Conservation (phyloP, 2,329 filamentous ascomycete species). For the Exophiala spinifera region DNA sequence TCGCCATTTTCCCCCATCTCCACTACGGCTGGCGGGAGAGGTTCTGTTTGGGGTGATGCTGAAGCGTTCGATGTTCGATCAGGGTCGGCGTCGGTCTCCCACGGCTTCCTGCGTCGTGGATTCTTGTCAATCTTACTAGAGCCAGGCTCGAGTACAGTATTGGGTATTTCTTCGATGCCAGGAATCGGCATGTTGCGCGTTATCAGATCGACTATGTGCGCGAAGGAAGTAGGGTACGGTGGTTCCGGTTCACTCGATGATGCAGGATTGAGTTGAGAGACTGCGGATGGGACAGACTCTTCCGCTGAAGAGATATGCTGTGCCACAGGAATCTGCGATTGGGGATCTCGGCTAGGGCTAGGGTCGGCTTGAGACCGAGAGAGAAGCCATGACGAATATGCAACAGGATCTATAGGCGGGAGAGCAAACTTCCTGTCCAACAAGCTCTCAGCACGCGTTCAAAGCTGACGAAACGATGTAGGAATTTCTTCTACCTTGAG, state of each 20-base stretch:
- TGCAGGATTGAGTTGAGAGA: slow-evolving; percentile 8
- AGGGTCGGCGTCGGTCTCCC: slow-evolving; percentile 64
- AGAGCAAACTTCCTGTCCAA: slow-evolving; percentile 38
- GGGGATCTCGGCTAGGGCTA: slow-evolving; percentile 19
- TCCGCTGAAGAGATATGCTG: slow-evolving; percentile 9
- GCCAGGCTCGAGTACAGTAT: slow-evolving; percentile 64
- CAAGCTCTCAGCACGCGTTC: not conserved
- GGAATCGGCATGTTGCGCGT: slow-evolving; percentile 78
- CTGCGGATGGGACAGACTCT: slow-evolving; percentile 1
- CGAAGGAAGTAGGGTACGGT: slow-evolving; percentile 77
- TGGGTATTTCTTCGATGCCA: slow-evolving; percentile 81
- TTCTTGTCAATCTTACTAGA: slow-evolving; percentile 37
- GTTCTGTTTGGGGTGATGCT: not conserved
- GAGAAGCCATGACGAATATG: slow-evolving; percentile 64
- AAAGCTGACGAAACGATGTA: not conserved
- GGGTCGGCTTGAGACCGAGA: slow-evolving; percentile 22
- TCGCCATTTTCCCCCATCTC: not conserved
- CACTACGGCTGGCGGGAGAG: not conserved
- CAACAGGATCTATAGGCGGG: slow-evolving; percentile 59
- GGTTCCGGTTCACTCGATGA: slow-evolving; percentile 40
- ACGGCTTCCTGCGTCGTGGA: slow-evolving; percentile 65
- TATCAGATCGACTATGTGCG: slow-evolving; percentile 80
- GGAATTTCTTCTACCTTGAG: slow-evolving; percentile 37
- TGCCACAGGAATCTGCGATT: slow-evolving; percentile 3
- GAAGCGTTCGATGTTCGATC: not conserved